Percentiles rank a stretch among this genome's conserved stretches.
These are phyloP conservation scores for Pyrenophora graminea DNA, from an alignment of 2,329 filamentous ascomycete genomes.

Conservation along the genomic window DNA sequence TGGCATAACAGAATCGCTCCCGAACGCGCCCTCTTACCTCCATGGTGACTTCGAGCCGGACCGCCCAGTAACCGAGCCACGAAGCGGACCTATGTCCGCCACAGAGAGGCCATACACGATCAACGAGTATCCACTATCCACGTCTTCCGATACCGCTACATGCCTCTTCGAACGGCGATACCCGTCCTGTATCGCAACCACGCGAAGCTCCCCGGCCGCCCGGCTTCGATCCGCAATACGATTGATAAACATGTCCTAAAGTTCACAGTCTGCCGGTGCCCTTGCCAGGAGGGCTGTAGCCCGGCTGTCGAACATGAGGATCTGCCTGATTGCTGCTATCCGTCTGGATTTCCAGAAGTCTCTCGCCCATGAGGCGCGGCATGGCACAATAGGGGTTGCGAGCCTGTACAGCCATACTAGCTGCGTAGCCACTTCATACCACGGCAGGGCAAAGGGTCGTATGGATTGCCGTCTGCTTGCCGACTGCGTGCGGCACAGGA, in stretches of 20 bases:
- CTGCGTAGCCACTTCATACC: too few species aligned
- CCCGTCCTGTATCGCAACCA: constrained; percentile 3
- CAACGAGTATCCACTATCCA: constrained; percentile 5
- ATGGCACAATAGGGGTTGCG: too few species aligned
- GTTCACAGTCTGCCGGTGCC: background rate
- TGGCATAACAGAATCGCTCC: background rate
- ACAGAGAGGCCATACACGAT: constrained; percentile 7
- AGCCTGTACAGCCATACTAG: too few species aligned
- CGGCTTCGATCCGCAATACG: background rate
- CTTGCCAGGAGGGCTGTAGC: too few species aligned
- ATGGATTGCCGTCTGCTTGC: too few species aligned
- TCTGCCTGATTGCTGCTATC: background rate
- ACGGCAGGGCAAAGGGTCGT: too few species aligned
- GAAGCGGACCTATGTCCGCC: constrained; percentile 5
- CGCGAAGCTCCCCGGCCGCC: background rate
- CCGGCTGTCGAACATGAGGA: background rate
- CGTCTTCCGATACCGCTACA: constrained; percentile 3
- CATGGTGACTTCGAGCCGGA: constrained; percentile 3
- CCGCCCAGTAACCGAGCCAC: constrained; percentile 3
- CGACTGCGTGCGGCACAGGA: too few species aligned
- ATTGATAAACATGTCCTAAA: background rate
- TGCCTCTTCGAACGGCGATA: constrained; percentile 6
- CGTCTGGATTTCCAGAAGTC: too few species aligned
- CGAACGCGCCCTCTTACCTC: constrained; percentile 1
- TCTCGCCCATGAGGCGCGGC: too few species aligned